Percentiles rank a stretch among this genome's conserved stretches.
Evolutionary conservation across 2,329 filamentous ascomycete genomes (phyloP).

Genomic region (Xylariaceae sp.): DNA sequence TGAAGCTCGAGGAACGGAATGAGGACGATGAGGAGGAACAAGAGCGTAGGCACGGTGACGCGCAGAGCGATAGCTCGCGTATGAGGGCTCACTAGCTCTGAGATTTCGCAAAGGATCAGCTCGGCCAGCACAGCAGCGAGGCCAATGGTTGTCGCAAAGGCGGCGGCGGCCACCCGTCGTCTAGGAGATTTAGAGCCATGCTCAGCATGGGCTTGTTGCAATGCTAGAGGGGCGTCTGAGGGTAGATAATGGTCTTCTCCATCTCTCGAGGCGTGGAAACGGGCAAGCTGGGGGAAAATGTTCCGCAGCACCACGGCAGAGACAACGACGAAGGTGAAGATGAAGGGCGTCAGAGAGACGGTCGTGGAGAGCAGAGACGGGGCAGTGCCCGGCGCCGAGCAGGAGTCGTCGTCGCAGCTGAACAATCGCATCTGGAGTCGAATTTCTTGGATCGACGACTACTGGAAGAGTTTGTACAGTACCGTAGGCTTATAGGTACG

Average conservation of each 20-base stretch:
- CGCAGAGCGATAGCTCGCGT: constrained; percentile 68
- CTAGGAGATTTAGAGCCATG: constrained; percentile 52
- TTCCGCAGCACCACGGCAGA: constrained; percentile 62
- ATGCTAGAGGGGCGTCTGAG: constrained; percentile 57
- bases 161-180: constrained; percentile 54
- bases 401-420: constrained; percentile 59
- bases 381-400: constrained; percentile 46
- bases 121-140: constrained; percentile 76
- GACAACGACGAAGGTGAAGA: constrained; percentile 66
- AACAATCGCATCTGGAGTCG: constrained; percentile 35
- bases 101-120: constrained; percentile 80
- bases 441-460: neutral
- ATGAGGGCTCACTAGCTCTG: constrained; percentile 66
- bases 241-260: constrained; percentile 62
- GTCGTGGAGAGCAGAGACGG: constrained; percentile 45
- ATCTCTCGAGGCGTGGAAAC: constrained; percentile 48
- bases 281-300: constrained; percentile 71
- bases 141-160: constrained; percentile 75
- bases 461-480: neutral
- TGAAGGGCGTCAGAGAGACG: constrained; percentile 66
- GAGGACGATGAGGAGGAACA: constrained; percentile 69
- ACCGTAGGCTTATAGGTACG: constrained; percentile 1
- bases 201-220: constrained; percentile 58
- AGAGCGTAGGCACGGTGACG: constrained; percentile 66
- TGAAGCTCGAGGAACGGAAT: constrained; percentile 80